Evolutionary conservation across 1,284 basidiomycete species (phyloP).

Genomic region (Ustilago esculenta): DNA sequence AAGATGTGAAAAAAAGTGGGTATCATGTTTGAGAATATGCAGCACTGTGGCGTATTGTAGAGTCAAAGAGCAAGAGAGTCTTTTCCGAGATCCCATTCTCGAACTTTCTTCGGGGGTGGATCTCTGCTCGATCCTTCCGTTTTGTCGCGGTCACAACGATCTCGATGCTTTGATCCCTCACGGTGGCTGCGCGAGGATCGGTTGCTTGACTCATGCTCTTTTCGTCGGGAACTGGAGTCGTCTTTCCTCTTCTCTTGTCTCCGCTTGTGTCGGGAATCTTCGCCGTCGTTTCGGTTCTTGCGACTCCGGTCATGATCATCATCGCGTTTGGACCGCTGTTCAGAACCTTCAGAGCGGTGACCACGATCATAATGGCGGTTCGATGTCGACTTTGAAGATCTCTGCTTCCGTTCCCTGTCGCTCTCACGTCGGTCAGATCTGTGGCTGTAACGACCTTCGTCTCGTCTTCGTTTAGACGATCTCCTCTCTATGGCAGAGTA

Average conservation of each 20-base stretch:
- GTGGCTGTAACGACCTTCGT: neutral
- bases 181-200: neutral
- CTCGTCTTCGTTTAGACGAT: neutral
- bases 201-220: neutral
- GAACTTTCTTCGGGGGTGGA: conserved; percentile 10
- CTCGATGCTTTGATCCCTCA: neutral
- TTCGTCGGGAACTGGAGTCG: neutral
- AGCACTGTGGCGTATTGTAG: too few species aligned
- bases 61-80: conserved; percentile 13
- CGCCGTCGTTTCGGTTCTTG: neutral
- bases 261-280: conserved; percentile 4
- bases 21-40: too few species aligned
- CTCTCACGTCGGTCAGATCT: conserved; percentile 1
- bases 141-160: neutral
- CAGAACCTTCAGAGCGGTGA: neutral
- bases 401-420: neutral
- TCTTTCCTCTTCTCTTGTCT: neutral
- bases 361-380: neutral
- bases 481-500: neutral
- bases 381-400: neutral
- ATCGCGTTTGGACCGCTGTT: neutral
- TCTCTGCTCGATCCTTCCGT: neutral
- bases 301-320: neutral
- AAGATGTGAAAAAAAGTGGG: too few species aligned
- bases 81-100: conserved; percentile 45